Evolutionary conservation across 768 basidiomycete genomes (phyloP).

Genomic region (Suillus lakei): DNA sequence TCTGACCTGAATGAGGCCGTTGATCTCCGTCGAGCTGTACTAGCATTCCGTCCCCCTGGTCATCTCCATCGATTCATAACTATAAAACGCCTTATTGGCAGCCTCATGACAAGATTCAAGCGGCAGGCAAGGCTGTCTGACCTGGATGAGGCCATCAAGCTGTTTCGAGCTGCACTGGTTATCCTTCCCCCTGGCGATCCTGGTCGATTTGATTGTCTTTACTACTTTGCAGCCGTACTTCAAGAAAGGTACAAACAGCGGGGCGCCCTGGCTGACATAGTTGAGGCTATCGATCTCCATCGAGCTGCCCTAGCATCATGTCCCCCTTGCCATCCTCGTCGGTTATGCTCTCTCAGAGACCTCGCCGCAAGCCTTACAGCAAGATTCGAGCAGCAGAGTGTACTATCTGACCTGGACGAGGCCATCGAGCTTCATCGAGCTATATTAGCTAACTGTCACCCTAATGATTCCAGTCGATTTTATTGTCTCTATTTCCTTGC

Average conservation of each 20-base stretch:
- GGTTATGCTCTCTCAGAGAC: neutral
- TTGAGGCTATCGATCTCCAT: neutral
- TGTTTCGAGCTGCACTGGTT: too few relatives aligned
- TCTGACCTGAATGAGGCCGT: neutral
- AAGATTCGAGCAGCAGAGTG: neutral
- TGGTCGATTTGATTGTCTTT: slow-evolving; percentile 16
- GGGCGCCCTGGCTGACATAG: neutral
- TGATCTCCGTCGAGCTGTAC: neutral
- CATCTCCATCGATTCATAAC: neutral
- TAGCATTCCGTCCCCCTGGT: neutral
- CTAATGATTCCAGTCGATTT: too few relatives aligned
- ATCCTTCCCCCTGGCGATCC: slow-evolving; percentile 18
- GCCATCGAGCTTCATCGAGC: slow-evolving; percentile 3
- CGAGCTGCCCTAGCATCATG: neutral
- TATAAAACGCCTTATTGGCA: too few relatives aligned
- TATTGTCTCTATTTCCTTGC: too few relatives aligned
- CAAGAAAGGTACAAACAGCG: slow-evolving; percentile 25
- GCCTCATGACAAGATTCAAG: too few relatives aligned
- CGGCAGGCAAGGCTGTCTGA: too few relatives aligned
- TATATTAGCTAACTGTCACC: slow-evolving; percentile 7
- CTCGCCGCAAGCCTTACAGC: neutral
- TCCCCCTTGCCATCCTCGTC: neutral
- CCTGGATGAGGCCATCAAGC: too few relatives aligned
- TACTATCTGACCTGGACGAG: neutral
- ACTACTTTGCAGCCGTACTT: slow-evolving; percentile 14